Evolutionary conservation across 2,329 filamentous ascomycete genomes (phyloP).

Genomic region (Aspergillus sp.): DNA sequence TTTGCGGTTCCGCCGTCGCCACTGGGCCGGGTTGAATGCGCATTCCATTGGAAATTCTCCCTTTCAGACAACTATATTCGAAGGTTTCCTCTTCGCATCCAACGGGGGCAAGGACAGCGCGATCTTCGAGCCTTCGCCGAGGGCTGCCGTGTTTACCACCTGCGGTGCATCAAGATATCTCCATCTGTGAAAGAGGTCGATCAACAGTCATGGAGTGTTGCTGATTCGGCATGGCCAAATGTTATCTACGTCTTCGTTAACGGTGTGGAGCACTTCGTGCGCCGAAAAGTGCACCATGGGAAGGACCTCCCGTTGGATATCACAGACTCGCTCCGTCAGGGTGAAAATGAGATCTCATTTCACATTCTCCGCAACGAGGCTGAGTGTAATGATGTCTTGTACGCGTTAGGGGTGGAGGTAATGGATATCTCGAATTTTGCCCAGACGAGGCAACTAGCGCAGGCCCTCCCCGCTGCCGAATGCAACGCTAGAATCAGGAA

Average conservation of each 20-base stretch:
- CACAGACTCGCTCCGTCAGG: conserved; percentile 49
- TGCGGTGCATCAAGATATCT: conserved; percentile 54
- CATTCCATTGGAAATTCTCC: conserved; percentile 27
- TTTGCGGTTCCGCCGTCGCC: conserved; percentile 22
- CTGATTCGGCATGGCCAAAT: conserved; percentile 62
- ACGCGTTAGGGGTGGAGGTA: conserved; percentile 60
- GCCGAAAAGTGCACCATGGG: conserved; percentile 62
- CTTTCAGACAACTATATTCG: conserved; percentile 20
- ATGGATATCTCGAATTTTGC: conserved; percentile 46
- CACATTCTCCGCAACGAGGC: conserved; percentile 33
- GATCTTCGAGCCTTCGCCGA: conserved; percentile 31
- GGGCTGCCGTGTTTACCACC: conserved; percentile 53
- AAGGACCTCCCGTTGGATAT: conserved; percentile 70
- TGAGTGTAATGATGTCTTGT: conserved; percentile 31
- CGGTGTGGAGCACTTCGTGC: conserved; percentile 44
- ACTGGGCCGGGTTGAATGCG: conserved; percentile 16
- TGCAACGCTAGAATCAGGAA: conserved; percentile 51
- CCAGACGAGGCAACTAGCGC: conserved; percentile 29
- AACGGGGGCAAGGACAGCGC: conserved; percentile 13
- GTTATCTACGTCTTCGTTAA: conserved; percentile 64
- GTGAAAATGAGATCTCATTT: conserved; percentile 54
- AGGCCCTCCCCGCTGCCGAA: conserved; percentile 36
- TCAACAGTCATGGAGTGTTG: conserved; percentile 51
- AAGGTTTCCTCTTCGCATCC: conserved; percentile 22
- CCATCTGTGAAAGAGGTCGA: conserved; percentile 20